Base-by-base conservation (phyloP, 768 basidiomycete genomes). In the Mycena olivaceomarginata region DNA sequence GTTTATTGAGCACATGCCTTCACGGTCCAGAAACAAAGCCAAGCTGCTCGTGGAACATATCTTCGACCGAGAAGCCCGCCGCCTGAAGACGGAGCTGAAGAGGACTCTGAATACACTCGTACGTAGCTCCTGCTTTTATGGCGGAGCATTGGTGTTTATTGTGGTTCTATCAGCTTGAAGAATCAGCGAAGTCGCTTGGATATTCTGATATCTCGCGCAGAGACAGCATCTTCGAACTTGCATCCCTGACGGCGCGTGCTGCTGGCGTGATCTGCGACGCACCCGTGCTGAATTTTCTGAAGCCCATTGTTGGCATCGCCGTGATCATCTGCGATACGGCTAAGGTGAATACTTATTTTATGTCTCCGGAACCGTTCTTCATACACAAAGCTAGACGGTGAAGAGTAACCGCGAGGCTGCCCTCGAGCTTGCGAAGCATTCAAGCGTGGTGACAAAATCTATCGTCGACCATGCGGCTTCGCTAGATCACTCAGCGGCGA, bases 291-390 rank as follows among this genome's bases (percentile, higher is more conserved):
- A 70, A 62, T 62, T 48, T 59, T 12, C n/a, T 70, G 41, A 60
- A 62, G 45, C 69, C 69, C 6, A 15, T 48, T 12, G 25, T 62
- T 6, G 69, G 25, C 1, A 37, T 62, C 15, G 56, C 59, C 12
- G 56, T 15, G 41, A 31, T 62, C 9, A 71, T 71, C 6, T 71
- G 70, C 12, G 70, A 62, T 3, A 46, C 43, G 12, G 60, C 70
- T 5, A 71, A 71, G 60, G 59, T 70, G 48, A 51, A 41, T 25
- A 66, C 45, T 20, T 40, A 31, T 31, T 31, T 2, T 31, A 31
- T 31, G 4, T 31, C 31, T 31, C 31, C 4, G 31, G 31, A 31
- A 31, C 31, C 4, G 4, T 31, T 66, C 16, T 20, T 16, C 18
- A 46, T 10, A 37, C 9, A 8, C 10, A 22, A 37, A 3, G 18